Evolutionary conservation across 305 asterid genomes (phyloP).

Genomic region (Caryopteris hybrid): DNA sequence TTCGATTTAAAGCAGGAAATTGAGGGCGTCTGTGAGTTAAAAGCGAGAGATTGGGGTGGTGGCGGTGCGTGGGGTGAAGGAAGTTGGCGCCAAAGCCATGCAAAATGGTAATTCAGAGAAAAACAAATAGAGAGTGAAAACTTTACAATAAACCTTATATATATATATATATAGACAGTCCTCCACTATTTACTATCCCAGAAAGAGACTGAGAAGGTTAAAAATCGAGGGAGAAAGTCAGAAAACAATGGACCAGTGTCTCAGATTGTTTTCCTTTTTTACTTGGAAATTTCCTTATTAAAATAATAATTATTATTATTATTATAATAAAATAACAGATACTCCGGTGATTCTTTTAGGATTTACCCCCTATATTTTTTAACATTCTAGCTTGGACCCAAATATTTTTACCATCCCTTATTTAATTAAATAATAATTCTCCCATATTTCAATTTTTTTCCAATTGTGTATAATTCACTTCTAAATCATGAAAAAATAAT

Average conservation of each 20-base stretch:
- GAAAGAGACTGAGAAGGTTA: background rate
- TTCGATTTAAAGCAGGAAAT: background rate
- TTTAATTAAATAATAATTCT: too few relatives aligned
- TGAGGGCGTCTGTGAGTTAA: slow-evolving; percentile 8
- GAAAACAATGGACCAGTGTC: slow-evolving; percentile 1
- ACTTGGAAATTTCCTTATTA: background rate
- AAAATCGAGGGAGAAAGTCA: background rate
- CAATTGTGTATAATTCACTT: background rate
- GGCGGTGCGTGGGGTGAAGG: slow-evolving; percentile 7
- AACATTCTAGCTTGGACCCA: background rate
- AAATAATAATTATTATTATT: too few relatives aligned
- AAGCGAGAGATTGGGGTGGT: slow-evolving; percentile 5
- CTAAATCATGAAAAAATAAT: background rate
- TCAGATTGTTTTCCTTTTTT: background rate
- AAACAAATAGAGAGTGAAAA: background rate
- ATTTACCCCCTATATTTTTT: background rate
- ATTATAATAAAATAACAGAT: too few relatives aligned
- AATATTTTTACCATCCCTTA: background rate
- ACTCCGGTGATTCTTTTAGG: background rate
- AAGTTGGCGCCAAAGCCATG: slow-evolving; percentile 33
- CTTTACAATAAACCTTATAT: background rate
- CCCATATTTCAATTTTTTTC: background rate
- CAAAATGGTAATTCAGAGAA: slow-evolving; percentile 8
- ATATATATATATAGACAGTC: background rate
- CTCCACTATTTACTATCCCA: slow-evolving; percentile 1